These are phyloP conservation scores for Gnaphalium uliginosum DNA, from an alignment of 129 eudicot genomes.

Conservation along the genomic window DNA sequence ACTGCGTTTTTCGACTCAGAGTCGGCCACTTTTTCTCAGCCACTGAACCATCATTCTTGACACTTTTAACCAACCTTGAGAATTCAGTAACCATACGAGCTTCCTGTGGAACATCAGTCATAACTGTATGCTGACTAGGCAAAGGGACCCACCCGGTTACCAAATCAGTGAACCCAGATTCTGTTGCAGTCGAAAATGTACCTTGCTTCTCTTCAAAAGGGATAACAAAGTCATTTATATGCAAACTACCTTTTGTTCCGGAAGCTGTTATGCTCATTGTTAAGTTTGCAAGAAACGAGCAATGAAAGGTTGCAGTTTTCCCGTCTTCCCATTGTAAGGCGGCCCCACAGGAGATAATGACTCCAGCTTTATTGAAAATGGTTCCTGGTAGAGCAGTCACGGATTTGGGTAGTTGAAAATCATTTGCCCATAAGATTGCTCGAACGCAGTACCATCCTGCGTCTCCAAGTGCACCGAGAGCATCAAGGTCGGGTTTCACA, in stretches of 20 bases:
- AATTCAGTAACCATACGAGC: slow-evolving; percentile 48
- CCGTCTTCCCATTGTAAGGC: slow-evolving; percentile 65
- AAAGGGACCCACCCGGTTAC: slow-evolving; percentile 45
- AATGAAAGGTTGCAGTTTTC: slow-evolving; percentile 55
- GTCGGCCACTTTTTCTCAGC: slow-evolving; percentile 65
- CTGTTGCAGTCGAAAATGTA: slow-evolving; percentile 35
- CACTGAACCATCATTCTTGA: slow-evolving; percentile 42
- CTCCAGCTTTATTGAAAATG: slow-evolving; percentile 50
- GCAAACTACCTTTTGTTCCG: slow-evolving; percentile 64
- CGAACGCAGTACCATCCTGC: slow-evolving; percentile 65
- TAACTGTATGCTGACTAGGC: slow-evolving; percentile 53
- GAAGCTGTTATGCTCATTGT: slow-evolving; percentile 47
- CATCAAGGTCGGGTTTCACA: slow-evolving; percentile 64
- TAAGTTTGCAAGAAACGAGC: slow-evolving; percentile 62
- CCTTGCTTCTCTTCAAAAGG: slow-evolving; percentile 62
- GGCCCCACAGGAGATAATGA: slow-evolving; percentile 61
- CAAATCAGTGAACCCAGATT: slow-evolving; percentile 39
- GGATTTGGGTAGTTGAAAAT: slow-evolving; percentile 60
- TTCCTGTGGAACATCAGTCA: slow-evolving; percentile 70
- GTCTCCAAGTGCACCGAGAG: slow-evolving; percentile 70
- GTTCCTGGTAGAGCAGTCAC: slow-evolving; percentile 54
- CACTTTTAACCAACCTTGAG: slow-evolving; percentile 44
- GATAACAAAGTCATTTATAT: slow-evolving; percentile 51
- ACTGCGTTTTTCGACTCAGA: slow-evolving; percentile 61
- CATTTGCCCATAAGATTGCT: slow-evolving; percentile 58